Evolutionary conservation across 163 green algal genomes (phyloP), one percentile per base, ranked within the genome.

Genomic region (Scenedesmus sp.): DNA sequence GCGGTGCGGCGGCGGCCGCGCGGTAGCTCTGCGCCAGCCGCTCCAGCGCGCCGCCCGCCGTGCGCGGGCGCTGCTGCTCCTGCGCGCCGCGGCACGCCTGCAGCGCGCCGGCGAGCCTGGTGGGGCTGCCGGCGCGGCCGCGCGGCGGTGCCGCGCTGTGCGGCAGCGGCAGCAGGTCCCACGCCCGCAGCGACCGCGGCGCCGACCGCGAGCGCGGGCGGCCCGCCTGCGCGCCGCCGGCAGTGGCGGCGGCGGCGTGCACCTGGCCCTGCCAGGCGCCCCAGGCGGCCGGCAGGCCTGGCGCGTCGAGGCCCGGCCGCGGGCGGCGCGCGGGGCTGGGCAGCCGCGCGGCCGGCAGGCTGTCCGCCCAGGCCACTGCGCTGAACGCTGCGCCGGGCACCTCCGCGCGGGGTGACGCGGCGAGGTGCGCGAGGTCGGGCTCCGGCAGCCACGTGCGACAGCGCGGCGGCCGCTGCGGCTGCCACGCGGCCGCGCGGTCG

Each of bases 251-350:
- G 15, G 7, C 18, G 22, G 11, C 17, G n/a, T 77, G 69, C 39
- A 77, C 44, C 4, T 65, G 67, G 20, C 63, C n/a, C 33, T 76
- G 67, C 67, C 67, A 76, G 33, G 11, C 39, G 51, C 56, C 51
- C 67, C 67, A 76, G 0, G 53, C 13, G 14, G 18, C 34, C 42
- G 64, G 64, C 0, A 7, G 15, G 18, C 3, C 17, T 56, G 60
- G 14, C 33, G 7, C 39, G 39, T 10, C 39, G 39, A 6, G 7
- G 39, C 39, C 39, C 6, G 10, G 7, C 7, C 39, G 7, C 7
- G 39, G 7, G 39, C 10, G 31, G 31, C 60, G 9, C 50, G 6
- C 4, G 63, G 17, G 10, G 44, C 44, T 60, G 44, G 10, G 20
- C 5, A 28, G 2, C 44, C 15, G 5, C 6, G 31, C 10, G 14